Evolutionary conservation across 2,329 filamentous ascomycete genomes (phyloP), one percentile per base, ranked within the genome.

Genomic region (Annulohypoxylon truncatum): DNA sequence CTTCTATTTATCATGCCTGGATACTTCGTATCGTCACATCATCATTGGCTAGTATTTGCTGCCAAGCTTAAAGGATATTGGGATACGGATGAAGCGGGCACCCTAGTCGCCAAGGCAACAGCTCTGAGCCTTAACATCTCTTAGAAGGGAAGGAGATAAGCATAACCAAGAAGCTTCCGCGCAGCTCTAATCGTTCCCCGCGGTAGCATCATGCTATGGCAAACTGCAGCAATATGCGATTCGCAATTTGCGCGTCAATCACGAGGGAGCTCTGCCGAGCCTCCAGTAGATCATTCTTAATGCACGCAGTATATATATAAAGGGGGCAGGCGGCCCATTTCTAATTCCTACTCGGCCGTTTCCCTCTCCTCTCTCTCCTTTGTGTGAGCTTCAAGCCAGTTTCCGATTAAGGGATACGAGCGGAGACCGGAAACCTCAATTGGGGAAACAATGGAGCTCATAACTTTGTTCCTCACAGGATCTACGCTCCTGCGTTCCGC

Each of bases 401-500:
- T 18, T 50, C n/a, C 20, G 8, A 13, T 47, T 9, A 8, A 8
- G 13, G 20, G 10, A 24, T 9, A 22, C 9, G 24, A 20, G 4
- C 20, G 28, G 20, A 47, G 33, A n/a, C 50, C 15, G 12, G 5
- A 26, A 22, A 15, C 51, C 13, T 10, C 44, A 64, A 56, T 33
- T 57, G 15, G 42, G 13, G 24, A 15, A 53, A 53, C 44, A 47
- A 75, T 75, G 73, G 67, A 65, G 62, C 47, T 65, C 35, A 48
- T 51, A 26, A 47, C 51, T 44, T 50, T 46, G 22, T 59, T 74
- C 35, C 46, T 74, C 8, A 64, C 56, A 20, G 68, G 62, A 52
- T 51, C 69, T 22, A 35, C 61, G n/a, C 62, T 74, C 12, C 60
- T 74, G 12, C 61, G 57, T 18, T 57, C 64, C 20, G 74, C 69